These are phyloP conservation scores for Gossypium turneri DNA, from an alignment of 345 rosid species.

Conservation along the genomic window DNA sequence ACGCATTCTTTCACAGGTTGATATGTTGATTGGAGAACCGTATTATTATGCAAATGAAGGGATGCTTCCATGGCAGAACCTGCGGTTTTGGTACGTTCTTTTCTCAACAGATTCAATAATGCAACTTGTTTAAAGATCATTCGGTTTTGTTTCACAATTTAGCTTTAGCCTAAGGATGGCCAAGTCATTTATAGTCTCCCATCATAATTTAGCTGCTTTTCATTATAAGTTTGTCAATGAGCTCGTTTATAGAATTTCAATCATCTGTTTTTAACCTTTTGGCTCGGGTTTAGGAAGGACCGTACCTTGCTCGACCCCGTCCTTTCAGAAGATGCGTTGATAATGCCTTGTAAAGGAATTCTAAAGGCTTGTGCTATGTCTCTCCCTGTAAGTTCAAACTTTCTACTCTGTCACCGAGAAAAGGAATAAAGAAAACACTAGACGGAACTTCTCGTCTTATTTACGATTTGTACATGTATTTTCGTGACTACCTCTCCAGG, in stretches of 20 bases:
- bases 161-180: neutral
- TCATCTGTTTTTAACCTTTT: neutral
- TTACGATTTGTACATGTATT: neutral
- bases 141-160: neutral
- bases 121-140: neutral
- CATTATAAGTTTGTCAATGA: neutral
- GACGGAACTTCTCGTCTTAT: neutral
- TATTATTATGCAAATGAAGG: conserved; percentile 70
- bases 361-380: conserved; percentile 81
- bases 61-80: conserved; percentile 88
- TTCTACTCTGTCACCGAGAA: neutral
- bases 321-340: conserved; percentile 53
- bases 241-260: neutral
- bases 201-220: neutral
- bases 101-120: neutral
- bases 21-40: conserved; percentile 82
- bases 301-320: conserved; percentile 60
- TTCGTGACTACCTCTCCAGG: conserved; percentile 32
- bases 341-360: conserved; percentile 79
- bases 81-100: conserved; percentile 76
- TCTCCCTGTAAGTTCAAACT: conserved; percentile 60
- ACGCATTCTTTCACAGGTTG: conserved; percentile 46
- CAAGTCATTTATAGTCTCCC: neutral
- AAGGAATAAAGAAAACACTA: neutral
- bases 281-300: conserved; percentile 56